Conservation (phyloP, 2,329 filamentous ascomycete species). For the Truncatella angustata region DNA sequence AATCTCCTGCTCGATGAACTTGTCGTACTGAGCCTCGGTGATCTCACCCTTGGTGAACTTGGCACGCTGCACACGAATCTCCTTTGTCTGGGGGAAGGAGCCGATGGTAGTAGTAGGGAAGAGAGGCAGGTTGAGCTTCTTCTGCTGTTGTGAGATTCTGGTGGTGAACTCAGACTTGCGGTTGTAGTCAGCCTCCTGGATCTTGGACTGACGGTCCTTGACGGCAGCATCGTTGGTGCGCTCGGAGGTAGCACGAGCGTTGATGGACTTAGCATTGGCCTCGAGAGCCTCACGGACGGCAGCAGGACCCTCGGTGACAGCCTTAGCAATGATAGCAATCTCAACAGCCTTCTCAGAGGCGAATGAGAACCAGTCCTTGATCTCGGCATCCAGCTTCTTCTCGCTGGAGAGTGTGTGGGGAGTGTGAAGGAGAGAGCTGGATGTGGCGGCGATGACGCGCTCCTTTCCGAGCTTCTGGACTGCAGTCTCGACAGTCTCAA, state of each 20-base stretch:
- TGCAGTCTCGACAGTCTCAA: conserved; percentile 85
- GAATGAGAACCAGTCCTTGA: conserved; percentile 98
- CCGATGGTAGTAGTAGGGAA: conserved; percentile 99
- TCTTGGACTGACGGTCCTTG: conserved; percentile 91
- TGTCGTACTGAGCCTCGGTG: conserved; percentile 87
- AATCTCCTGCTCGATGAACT: conserved; percentile 99
- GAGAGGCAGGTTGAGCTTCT: conserved; percentile 86
- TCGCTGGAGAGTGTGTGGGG: conserved; percentile 97
- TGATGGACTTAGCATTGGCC: conserved; percentile 92
- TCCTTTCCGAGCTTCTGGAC: conserved; percentile 96
- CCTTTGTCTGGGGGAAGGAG: conserved; percentile 98
- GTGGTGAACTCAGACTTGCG: conserved; percentile 85
- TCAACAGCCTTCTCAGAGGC: conserved; percentile 91
- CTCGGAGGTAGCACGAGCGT: conserved; percentile 86
- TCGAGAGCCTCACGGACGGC: conserved; percentile 85
- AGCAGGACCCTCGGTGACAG: conserved; percentile 87
- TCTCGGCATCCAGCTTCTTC: conserved; percentile 94
- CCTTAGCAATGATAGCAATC: conserved; percentile 92
- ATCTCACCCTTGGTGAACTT: conserved; percentile 99
- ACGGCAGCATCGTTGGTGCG: conserved; percentile 97
- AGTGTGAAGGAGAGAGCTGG: conserved; percentile 96
- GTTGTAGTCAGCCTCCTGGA: conserved; percentile 83
- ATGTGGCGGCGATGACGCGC: conserved; percentile 93
- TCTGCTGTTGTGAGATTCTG: conserved; percentile 86
- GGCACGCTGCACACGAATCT: conserved; percentile 95